Percentiles rank a stretch among this genome's conserved stretches.
These are phyloP conservation scores for Aspergillus nidulans DNA, from an alignment of 495 filamentous ascomycete species.

Conservation along the genomic window DNA sequence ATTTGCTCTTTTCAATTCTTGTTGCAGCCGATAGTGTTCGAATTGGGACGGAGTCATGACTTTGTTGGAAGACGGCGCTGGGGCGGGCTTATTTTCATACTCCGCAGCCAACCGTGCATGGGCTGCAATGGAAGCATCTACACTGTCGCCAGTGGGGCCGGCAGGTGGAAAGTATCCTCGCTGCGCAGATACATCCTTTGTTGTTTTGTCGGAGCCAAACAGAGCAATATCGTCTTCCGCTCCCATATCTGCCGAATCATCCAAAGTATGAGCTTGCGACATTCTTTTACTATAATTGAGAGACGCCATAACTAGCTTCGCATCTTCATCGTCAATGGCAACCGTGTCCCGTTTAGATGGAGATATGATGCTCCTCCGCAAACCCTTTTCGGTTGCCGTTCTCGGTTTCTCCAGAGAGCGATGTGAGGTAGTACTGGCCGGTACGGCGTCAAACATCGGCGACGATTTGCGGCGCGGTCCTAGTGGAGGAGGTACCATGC, in stretches of 20 bases:
- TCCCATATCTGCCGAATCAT: slow-evolving; percentile 18
- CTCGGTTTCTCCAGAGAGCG: slow-evolving; percentile 32
- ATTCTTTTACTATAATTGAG: slow-evolving; percentile 36
- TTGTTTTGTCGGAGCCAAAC: slow-evolving; percentile 36
- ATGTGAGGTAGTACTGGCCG: slow-evolving; percentile 32
- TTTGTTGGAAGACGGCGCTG: slow-evolving; percentile 53
- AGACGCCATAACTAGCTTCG: slow-evolving; percentile 60
- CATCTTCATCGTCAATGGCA: slow-evolving; percentile 62
- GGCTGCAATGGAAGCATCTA: slow-evolving; percentile 50
- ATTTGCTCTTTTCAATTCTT: slow-evolving; percentile 58
- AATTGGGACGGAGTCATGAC: slow-evolving; percentile 89
- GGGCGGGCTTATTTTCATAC: slow-evolving; percentile 41
- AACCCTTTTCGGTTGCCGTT: slow-evolving; percentile 31
- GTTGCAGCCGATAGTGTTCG: slow-evolving; percentile 75
- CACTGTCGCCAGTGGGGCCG: slow-evolving; percentile 34
- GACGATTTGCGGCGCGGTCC: slow-evolving; percentile 17
- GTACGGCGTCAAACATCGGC: slow-evolving; percentile 22
- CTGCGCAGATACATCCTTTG: slow-evolving; percentile 7
- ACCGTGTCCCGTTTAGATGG: slow-evolving; percentile 41
- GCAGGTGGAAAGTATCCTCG: slow-evolving; percentile 20
- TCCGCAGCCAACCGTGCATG: slow-evolving; percentile 52
- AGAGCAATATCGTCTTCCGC: slow-evolving; percentile 43
- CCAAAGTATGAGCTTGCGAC: slow-evolving; percentile 27
- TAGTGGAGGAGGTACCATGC: background rate
- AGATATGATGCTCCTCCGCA: slow-evolving; percentile 46